phyloP scores from a whole-genome alignment of 352 stramenopile genomes.

The Pythium sp. region DNA sequence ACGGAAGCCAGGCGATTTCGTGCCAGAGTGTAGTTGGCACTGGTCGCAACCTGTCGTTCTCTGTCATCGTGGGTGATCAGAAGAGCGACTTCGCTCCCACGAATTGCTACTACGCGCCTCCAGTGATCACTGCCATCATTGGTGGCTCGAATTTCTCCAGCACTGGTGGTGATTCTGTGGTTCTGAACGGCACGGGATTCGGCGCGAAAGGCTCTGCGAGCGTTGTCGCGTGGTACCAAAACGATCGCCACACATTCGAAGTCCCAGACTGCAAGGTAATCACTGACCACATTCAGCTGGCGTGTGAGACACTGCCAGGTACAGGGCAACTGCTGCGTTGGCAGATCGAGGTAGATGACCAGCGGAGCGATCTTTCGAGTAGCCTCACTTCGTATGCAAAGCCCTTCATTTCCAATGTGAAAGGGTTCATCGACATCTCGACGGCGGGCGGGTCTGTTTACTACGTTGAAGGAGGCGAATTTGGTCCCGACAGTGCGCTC shows the following conservation, averaged over 20 bases:
- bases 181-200: slow-evolving; percentile 47
- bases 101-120: slow-evolving; percentile 35
- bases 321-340: slow-evolving; percentile 34
- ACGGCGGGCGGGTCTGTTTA: slow-evolving; percentile 46
- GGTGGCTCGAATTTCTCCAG: slow-evolving; percentile 25
- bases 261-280: slow-evolving; percentile 40
- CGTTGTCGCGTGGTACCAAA: slow-evolving; percentile 36
- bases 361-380: slow-evolving; percentile 21
- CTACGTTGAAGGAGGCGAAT: slow-evolving; percentile 45
- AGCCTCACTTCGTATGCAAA: slow-evolving; percentile 28
- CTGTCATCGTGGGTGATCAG: slow-evolving; percentile 34
- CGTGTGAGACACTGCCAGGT: slow-evolving; percentile 34
- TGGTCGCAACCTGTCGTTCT: slow-evolving; percentile 34
- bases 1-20: slow-evolving; percentile 26
- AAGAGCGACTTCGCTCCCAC: slow-evolving; percentile 22
- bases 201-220: slow-evolving; percentile 32
- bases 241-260: slow-evolving; percentile 35
- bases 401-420: slow-evolving; percentile 36
- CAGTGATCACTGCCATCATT: slow-evolving; percentile 23
- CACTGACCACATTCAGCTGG: slow-evolving; percentile 37
- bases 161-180: slow-evolving; percentile 25
- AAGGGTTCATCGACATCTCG: slow-evolving; percentile 41
- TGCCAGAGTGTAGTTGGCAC: slow-evolving; percentile 39
- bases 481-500: slow-evolving; percentile 42
- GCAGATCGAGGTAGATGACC: slow-evolving; percentile 35